These are phyloP conservation scores for Macrolepiota dolichaula DNA, from an alignment of 768 basidiomycete species.

Conservation along the genomic window DNA sequence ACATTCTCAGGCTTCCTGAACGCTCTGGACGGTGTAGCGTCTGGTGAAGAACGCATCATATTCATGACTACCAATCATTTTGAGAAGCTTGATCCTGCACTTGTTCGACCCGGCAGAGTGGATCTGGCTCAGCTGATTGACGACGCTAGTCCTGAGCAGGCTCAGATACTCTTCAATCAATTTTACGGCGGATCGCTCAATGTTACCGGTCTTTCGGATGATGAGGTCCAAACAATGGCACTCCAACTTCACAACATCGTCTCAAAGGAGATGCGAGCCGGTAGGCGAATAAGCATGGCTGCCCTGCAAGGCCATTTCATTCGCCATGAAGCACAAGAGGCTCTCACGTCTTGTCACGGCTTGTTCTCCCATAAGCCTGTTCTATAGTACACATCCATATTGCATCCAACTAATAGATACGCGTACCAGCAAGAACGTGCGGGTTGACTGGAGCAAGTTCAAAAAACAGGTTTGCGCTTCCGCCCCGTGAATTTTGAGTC, in stretches of 20 bases:
- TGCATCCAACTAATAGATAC: not conserved
- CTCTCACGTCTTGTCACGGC: slow-evolving; percentile 46
- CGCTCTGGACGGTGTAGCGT: slow-evolving; percentile 95
- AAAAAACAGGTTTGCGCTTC: slow-evolving; percentile 80
- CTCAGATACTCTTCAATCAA: slow-evolving; percentile 67
- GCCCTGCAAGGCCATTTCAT: slow-evolving; percentile 95
- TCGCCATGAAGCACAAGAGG: slow-evolving; percentile 56
- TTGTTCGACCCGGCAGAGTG: slow-evolving; percentile 94
- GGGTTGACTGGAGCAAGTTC: slow-evolving; percentile 21
- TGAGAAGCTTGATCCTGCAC: slow-evolving; percentile 84
- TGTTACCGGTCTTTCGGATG: slow-evolving; percentile 24
- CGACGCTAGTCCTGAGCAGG: slow-evolving; percentile 84
- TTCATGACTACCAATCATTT: slow-evolving; percentile 99
- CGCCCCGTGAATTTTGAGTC: slow-evolving; percentile 93
- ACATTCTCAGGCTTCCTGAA: slow-evolving; percentile 98
- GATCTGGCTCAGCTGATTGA: slow-evolving; percentile 82
- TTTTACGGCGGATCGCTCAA: slow-evolving; percentile 68
- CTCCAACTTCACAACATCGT: slow-evolving; percentile 52
- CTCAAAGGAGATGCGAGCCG: slow-evolving; percentile 43
- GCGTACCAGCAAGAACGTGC: slow-evolving; percentile 13
- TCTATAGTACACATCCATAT: slow-evolving; percentile 3
- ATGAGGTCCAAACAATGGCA: slow-evolving; percentile 43
- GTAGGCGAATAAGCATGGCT: slow-evolving; percentile 87
- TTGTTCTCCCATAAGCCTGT: slow-evolving; percentile 33
- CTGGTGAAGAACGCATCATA: slow-evolving; percentile 95